phyloP scores from a whole-genome alignment of 2,329 filamentous ascomycete genomes.

The Diplodia seriata region DNA sequence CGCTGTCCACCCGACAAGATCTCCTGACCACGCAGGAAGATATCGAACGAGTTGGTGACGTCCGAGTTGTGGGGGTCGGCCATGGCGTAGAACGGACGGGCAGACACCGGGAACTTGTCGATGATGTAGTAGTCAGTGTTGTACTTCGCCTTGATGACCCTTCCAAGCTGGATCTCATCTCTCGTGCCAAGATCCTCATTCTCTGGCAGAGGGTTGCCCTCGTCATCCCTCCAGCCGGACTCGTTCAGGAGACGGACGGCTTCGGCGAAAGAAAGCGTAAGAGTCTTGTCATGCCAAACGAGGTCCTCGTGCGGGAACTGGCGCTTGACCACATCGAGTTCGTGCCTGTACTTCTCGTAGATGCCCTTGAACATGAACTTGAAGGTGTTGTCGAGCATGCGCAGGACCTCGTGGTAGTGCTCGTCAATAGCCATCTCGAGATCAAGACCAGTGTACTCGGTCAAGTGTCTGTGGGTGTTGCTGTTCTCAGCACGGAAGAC shows the following conservation, averaged over 20 bases:
- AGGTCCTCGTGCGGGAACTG: constrained; percentile 88
- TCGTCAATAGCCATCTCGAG: constrained; percentile 90
- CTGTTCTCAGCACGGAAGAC: constrained; percentile 96
- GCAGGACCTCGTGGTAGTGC: constrained; percentile 87
- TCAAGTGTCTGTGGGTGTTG: constrained; percentile 92
- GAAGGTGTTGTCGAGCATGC: constrained; percentile 78
- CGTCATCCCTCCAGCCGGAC: constrained; percentile 77
- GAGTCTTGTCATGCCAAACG: constrained; percentile 85
- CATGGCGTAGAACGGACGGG: constrained; percentile 91
- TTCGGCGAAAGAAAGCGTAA: constrained; percentile 79
- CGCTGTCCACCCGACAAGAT: constrained; percentile 92
- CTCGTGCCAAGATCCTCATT: constrained; percentile 84
- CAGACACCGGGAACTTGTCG: constrained; percentile 87
- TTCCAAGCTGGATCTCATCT: constrained; percentile 84
- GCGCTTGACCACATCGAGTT: constrained; percentile 79
- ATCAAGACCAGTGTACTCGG: constrained; percentile 92
- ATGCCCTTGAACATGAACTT: constrained; percentile 79
- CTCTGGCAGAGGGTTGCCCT: constrained; percentile 72
- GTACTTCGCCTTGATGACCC: constrained; percentile 85
- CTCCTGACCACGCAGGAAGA: constrained; percentile 91
- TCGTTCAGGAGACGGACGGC: constrained; percentile 81
- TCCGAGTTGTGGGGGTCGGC: constrained; percentile 74
- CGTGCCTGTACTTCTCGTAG: constrained; percentile 71
- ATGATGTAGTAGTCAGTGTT: constrained; percentile 91
- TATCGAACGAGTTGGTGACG: constrained; percentile 92